phyloP scores from a whole-genome alignment of 345 rosid genomes.

The Gynandropsis gynandra region DNA sequence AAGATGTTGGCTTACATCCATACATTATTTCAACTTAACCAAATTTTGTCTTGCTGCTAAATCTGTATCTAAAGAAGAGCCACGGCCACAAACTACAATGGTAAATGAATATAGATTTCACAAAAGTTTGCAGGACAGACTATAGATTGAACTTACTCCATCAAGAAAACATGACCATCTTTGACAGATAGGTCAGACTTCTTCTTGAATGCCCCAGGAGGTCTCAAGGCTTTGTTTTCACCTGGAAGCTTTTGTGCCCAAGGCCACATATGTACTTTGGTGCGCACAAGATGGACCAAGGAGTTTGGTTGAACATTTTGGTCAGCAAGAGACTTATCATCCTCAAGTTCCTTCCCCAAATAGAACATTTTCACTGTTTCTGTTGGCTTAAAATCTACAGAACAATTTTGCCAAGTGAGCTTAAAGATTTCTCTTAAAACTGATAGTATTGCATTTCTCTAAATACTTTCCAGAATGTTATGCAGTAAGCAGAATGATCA shows the following conservation, averaged over 20 bases:
- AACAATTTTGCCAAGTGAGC: slow-evolving; percentile 19
- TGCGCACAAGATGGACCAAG: slow-evolving; percentile 83
- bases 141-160: slow-evolving; percentile 56
- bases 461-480: slow-evolving; percentile 13
- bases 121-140: slow-evolving; percentile 8
- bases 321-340: slow-evolving; percentile 58
- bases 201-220: slow-evolving; percentile 99
- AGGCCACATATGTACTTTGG: slow-evolving; percentile 73
- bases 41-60: not conserved
- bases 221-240: slow-evolving; percentile 81
- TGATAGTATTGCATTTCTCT: not conserved
- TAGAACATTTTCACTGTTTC: slow-evolving; percentile 76
- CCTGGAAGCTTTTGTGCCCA: slow-evolving; percentile 87
- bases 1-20: no score
- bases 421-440: slow-evolving; percentile 15
- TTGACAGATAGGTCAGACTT: slow-evolving; percentile 92
- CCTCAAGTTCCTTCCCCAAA: slow-evolving; percentile 87
- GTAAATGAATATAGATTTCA: not conserved
- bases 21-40: no score
- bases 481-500: slow-evolving; percentile 11
- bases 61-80: slow-evolving; percentile 7
- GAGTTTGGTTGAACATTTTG: slow-evolving; percentile 91
- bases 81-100: slow-evolving; percentile 13
- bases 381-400: slow-evolving; percentile 81
- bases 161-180: slow-evolving; percentile 90